phyloP scores from a whole-genome alignment of 2,329 filamentous ascomycete species.

The Sclerotinia borealis region DNA sequence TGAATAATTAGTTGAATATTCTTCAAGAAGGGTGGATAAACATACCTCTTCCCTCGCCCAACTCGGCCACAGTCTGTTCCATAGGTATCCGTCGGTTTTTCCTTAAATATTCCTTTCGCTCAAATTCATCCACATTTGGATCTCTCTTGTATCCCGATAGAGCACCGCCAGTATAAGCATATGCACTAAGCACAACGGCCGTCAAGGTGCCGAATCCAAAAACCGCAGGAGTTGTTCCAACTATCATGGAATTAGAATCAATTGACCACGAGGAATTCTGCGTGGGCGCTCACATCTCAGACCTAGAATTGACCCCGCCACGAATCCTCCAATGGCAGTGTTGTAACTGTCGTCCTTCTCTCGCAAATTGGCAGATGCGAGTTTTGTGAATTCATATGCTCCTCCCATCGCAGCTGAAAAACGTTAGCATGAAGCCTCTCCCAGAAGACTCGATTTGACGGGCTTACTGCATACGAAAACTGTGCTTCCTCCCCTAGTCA shows the following conservation, averaged over 20 bases:
- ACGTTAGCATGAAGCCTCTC: constrained; percentile 12
- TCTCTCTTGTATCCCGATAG: constrained; percentile 46
- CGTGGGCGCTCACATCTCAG: constrained; percentile 45
- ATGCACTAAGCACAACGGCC: constrained; percentile 50
- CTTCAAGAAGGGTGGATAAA: constrained; percentile 15
- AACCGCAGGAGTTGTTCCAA: constrained; percentile 55
- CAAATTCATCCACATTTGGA: constrained; percentile 54
- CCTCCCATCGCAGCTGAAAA: constrained; percentile 58
- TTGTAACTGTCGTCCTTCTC: constrained; percentile 63
- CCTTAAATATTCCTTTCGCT: constrained; percentile 54
- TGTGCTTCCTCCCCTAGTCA: constrained; percentile 71
- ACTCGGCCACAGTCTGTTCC: constrained; percentile 58
- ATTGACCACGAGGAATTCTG: background rate
- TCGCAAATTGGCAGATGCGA: constrained; percentile 62
- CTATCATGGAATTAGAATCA: constrained; percentile 34
- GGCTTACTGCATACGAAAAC: constrained; percentile 57
- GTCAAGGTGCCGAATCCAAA: constrained; percentile 57
- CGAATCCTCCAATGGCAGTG: constrained; percentile 57
- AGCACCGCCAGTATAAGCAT: constrained; percentile 56
- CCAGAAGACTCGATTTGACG: background rate
- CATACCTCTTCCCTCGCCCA: constrained; percentile 67
- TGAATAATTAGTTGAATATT: background rate
- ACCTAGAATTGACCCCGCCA: constrained; percentile 56
- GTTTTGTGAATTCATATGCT: constrained; percentile 59
- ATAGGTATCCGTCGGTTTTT: constrained; percentile 56